These are phyloP conservation scores for Diutina mesorugosa DNA, from an alignment of 1,139 yeast genomes.

Conservation along the genomic window DNA sequence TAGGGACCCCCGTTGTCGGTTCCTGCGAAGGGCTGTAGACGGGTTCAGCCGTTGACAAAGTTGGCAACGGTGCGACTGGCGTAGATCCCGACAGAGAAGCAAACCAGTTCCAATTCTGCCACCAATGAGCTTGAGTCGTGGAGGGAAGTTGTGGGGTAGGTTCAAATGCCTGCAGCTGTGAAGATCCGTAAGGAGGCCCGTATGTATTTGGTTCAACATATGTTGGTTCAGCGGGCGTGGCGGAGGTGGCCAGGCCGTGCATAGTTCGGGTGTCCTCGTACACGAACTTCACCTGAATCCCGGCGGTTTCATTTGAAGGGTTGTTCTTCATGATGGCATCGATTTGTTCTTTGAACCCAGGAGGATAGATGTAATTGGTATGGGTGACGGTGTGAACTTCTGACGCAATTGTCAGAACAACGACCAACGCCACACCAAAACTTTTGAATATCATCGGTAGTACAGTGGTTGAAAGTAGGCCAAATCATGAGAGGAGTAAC, in stretches of 20 bases:
- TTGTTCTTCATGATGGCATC: neutral
- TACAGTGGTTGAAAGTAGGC: neutral
- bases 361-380: neutral
- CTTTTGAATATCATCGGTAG: neutral
- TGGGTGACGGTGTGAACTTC: conserved; percentile 1
- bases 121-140: neutral
- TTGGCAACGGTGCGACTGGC: neutral
- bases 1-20: too few species aligned
- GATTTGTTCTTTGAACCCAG: neutral
- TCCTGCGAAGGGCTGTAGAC: neutral
- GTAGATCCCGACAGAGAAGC: neutral
- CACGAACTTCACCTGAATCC: neutral
- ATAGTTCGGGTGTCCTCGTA: neutral
- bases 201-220: neutral
- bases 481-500: neutral
- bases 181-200: neutral
- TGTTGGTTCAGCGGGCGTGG: neutral
- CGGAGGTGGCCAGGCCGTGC: neutral
- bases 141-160: neutral
- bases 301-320: neutral
- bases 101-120: neutral
- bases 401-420: neutral
- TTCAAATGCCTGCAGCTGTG: neutral
- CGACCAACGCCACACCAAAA: neutral
- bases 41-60: neutral